Base-by-base conservation (phyloP, 176 grass and related monocot genomes). In the Carex scoparia region DNA sequence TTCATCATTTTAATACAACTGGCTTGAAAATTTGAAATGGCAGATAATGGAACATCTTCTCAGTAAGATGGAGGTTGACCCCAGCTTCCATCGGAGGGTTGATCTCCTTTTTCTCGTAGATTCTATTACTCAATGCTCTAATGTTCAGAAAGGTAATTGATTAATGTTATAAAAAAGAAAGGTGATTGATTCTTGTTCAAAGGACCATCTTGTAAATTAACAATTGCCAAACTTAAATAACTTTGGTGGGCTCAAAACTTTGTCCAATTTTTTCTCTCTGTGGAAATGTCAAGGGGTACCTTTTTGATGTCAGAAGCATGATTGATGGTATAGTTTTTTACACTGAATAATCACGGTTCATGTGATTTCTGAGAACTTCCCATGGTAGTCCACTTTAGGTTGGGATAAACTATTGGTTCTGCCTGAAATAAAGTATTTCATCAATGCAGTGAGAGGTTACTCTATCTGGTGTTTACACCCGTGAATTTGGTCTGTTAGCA, bases 101-200 rank as follows among this genome's bases (percentile, higher is more conserved):
- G 96, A 99, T 73, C 93, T 99, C 85, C 79, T 99, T 87, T 99
- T 99, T 79, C 93, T 99, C 11, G 84, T 99, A 10, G 96, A 99
- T 69, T 99, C 96, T 79, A 94, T 99, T 86, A 95, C 96, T 69
- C 96, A 99, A 42, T 94, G 86, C 85, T 95, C 93, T 49, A 92
- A 98, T 90, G 89, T 88, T 80, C 96, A 95, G 14, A 95, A 94
- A 95, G 96, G 96, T 89, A 78, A 85, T 63, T 71, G 31, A 30
- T 64, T 10, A 89, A 64, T 65, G 54, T 82, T 66, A 64, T 38
- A 48, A 23, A 48, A 23, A 64, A 19, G 35, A 30, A 59, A 27
- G 58, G 9, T 14, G 37, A 11, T 82, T 65, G 32, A 23, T 62
- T 65, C 13, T 82, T 65, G 27, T 37, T 82, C 59, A 64, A 64